Evolutionary conservation across 2,329 filamentous ascomycete species (phyloP), one percentile per base, ranked within the genome.

Genomic region (Aspergillus sp.): DNA sequence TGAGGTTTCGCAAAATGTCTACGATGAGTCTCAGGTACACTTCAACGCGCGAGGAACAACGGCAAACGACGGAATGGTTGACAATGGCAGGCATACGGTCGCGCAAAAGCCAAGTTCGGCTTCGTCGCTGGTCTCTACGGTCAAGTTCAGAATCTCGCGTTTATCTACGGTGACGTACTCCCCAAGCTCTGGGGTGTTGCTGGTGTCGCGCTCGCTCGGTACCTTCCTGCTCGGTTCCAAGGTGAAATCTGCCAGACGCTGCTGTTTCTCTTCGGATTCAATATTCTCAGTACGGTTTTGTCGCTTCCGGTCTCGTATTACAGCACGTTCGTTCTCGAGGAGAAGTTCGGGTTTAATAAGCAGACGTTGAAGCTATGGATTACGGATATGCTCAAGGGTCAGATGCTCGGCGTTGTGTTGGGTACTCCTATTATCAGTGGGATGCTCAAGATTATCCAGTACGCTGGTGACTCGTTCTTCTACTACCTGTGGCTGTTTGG

Each of bases 321-420:
- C 76, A 84, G 90, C 73, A 93, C 89, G 10, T 98, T 98, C 64
- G 88, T 97, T 43, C 77, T 98, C 48, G 93, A 98, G 71, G 90
- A 96, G 73, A 87, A 89, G 66, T 98, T 95, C 61, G 93, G 93
- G 44, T 98, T 98, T 81, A 98, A 98, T 73, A 98, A 98, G 76
- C 90, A 95, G 77, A 97, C 93, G 0, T 75, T 89, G 47, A 84
- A 83, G 68, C 78, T 97, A 25, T 98, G 91, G 78, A 66, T 96
- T 46, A 87, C 82, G 60, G 93, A 98, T 67, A 83, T 95, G 74
- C 69, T 97, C 74, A 98, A 98, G 78, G 84, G 85, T 27, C 90
- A 95, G 68, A 78, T 88, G 58, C 80, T 98, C 50, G 82, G 84
- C 45, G 78, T 94, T 57, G 83, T 82, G 43, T 79, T 98, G 50